Conservation (phyloP, 169 alveolate species). For the Besnoitia besnoiti region DNA sequence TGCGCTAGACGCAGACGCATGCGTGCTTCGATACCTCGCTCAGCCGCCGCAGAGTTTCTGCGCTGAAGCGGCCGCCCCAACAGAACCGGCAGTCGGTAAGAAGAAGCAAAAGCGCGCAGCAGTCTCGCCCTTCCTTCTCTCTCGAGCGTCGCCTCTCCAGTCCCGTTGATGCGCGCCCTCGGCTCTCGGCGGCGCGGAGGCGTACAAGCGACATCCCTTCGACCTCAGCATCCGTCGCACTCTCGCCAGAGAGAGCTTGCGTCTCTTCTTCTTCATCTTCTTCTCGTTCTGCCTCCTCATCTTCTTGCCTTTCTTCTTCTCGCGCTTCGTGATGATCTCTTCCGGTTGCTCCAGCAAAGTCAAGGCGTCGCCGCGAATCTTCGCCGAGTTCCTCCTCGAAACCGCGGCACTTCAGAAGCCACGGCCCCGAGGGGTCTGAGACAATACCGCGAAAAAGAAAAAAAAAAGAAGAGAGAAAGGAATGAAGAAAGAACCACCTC, state of each 20-base stretch:
- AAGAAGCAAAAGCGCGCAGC: neutral
- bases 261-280: neutral
- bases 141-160: neutral
- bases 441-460: neutral
- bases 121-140: neutral
- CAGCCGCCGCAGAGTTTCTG: neutral
- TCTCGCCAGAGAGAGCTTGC: no score
- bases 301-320: neutral
- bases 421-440: neutral
- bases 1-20: no score
- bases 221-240: no score
- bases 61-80: neutral
- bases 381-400: neutral
- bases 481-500: neutral
- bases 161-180: no score
- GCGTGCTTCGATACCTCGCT: no score
- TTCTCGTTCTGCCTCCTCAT: neutral
- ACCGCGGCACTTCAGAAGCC: neutral
- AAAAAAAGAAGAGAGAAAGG: neutral
- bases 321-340: no score
- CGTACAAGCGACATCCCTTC: no score
- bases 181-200: no score
- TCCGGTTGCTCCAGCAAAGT: no score
- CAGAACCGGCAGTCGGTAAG: slow-evolving; percentile 1
- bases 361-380: neutral